Base-by-base conservation (phyloP, 257 asterid genomes). In the Petunia secreta region DNA sequence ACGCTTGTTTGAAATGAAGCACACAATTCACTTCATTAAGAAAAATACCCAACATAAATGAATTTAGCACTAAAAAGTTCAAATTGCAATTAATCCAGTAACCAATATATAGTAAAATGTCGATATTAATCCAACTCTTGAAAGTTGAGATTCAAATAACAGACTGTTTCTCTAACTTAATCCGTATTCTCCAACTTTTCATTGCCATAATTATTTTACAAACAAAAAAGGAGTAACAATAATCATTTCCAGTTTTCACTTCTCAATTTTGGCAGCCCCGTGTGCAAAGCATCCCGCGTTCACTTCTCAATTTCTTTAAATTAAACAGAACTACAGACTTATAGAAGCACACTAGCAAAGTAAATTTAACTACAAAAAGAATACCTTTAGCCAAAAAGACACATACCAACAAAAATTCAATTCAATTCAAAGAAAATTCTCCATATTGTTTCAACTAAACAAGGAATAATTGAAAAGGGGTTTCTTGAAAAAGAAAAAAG, bases 121-220 rank as follows among this genome's bases (percentile, higher is more conserved):
- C 25, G 25, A 25, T 25, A 25, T 25, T 25, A 25, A 25, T 25
- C 25, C 25, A 25, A 25, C 25, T 25, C 25, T 25, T 25, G 25
- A 25, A 25, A 25, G 25, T 25, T 25, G 25, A 25, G 25, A 25
- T 25, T 25, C 25, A 25, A 25, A 25, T 25, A 25, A 25, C 25
- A 25, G 25, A 25, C 25, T 25, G 25, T 25, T 25, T 25, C 25
- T 25, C 25, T 25, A 25, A 25, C 39, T 8, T 43, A 43, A 50
- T 67, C 54, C 57, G n/a, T 1, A 2, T 15, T 7, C 54, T 68
- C 75, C 57, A 68, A 16, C 71, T 64, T 64, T 13, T 4, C 71
- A 64, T 37, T 64, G 71, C 71, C 71, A 64, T 64, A 37, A 64
- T 11, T 13, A 64, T 64, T 64, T 38, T 48, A 64, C 71, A 38